These are phyloP conservation scores for Vanrija pseudolonga DNA, from an alignment of 1,284 basidiomycete genomes.

Conservation along the genomic window DNA sequence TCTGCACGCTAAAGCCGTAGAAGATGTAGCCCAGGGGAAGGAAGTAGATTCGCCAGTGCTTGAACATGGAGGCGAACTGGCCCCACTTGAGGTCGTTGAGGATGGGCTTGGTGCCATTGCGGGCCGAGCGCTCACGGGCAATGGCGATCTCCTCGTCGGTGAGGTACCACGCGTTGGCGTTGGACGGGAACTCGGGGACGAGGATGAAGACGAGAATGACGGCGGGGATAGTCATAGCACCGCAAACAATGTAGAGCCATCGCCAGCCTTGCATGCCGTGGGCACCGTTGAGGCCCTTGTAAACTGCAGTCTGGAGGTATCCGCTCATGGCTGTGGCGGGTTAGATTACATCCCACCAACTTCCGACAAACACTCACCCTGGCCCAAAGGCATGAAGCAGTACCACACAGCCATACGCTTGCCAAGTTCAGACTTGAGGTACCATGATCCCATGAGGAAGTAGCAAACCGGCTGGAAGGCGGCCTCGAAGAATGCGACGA, in stretches of 20 bases:
- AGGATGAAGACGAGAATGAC: conserved; percentile 17
- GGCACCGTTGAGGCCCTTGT: conserved; percentile 26
- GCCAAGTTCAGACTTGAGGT: conserved; percentile 25
- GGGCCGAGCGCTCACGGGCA: conserved; percentile 6
- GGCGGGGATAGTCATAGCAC: conserved; percentile 8
- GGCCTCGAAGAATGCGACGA: conserved; percentile 24
- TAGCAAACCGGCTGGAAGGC: conserved; percentile 21
- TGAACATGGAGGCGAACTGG: conserved; percentile 4
- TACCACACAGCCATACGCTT: conserved; percentile 31
- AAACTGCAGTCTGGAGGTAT: conserved; percentile 27
- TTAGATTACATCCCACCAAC: conserved; percentile 11
- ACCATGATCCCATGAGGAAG: conserved; percentile 29
- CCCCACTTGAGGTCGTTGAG: neutral
- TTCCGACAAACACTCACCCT: neutral
- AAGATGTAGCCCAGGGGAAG: conserved; percentile 14
- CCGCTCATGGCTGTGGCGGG: conserved; percentile 25
- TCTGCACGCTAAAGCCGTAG: conserved; percentile 14
- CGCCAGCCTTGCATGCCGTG: conserved; percentile 40
- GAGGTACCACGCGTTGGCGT: conserved; percentile 24
- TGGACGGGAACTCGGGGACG: conserved; percentile 23
- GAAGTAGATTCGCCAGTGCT: conserved; percentile 16
- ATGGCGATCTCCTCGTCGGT: conserved; percentile 17
- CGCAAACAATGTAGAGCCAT: conserved; percentile 34
- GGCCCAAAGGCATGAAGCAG: neutral
- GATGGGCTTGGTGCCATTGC: conserved; percentile 5